These are phyloP conservation scores for Boeremia lycopersici DNA, from an alignment of 2,329 filamentous ascomycete species.

Conservation along the genomic window DNA sequence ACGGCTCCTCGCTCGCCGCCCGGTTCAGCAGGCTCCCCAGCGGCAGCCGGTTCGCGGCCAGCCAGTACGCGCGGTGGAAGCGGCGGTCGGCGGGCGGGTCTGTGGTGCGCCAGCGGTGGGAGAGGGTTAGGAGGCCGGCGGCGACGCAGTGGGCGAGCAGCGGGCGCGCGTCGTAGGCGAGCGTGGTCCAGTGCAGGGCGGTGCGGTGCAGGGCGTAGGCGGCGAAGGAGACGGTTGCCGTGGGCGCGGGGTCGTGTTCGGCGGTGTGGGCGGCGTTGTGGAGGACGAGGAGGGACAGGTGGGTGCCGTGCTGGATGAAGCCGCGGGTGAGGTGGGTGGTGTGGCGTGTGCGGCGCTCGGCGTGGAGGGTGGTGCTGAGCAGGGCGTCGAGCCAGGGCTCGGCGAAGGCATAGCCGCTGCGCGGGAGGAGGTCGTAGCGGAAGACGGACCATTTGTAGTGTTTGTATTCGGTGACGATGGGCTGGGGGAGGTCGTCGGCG, in stretches of 20 bases:
- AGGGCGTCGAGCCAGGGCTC: slow-evolving; percentile 18
- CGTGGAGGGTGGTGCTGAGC: neutral
- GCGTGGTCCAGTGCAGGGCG: slow-evolving; percentile 37
- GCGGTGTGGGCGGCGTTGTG: slow-evolving; percentile 38
- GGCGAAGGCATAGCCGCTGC: slow-evolving; percentile 8
- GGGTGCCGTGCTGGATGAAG: slow-evolving; percentile 31
- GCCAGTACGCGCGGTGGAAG: slow-evolving; percentile 41
- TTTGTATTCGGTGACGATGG: slow-evolving; percentile 25
- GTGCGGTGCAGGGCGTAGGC: slow-evolving; percentile 28
- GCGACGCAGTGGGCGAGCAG: slow-evolving; percentile 2
- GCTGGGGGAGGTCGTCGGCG: slow-evolving; percentile 14
- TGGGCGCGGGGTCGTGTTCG: neutral
- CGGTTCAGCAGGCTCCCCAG: slow-evolving; percentile 25
- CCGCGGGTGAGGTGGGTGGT: slow-evolving; percentile 25
- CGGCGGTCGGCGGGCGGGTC: slow-evolving; percentile 17
- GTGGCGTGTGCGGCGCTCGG: slow-evolving; percentile 3
- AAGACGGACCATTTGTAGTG: slow-evolving; percentile 33
- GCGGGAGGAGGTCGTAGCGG: slow-evolving; percentile 24
- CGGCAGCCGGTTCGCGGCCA: slow-evolving; percentile 25
- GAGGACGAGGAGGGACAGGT: slow-evolving; percentile 31
- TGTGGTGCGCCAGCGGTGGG: neutral
- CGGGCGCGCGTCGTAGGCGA: slow-evolving; percentile 8
- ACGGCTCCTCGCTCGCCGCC: no score
- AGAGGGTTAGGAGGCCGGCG: slow-evolving; percentile 4
- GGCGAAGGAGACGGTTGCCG: slow-evolving; percentile 30